phyloP scores from a whole-genome alignment of 2,329 filamentous ascomycete genomes.

The Stromatinia cepivora region DNA sequence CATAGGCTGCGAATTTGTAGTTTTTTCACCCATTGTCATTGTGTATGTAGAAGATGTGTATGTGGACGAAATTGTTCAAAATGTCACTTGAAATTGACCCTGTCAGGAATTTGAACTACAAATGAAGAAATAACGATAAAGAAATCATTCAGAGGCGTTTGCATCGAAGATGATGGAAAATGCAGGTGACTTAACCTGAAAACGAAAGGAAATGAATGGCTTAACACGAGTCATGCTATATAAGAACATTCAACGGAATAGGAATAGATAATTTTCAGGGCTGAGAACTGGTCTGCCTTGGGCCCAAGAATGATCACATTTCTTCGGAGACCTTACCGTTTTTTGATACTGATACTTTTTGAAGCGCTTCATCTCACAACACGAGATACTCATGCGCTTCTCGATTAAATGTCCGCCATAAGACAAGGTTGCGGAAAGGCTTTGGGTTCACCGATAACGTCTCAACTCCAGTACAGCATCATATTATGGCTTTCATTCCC shows the following conservation, averaged over 20 bases:
- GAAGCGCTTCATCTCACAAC: not conserved
- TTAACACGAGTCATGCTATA: not conserved
- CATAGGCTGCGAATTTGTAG: not conserved
- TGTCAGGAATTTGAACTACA: not conserved
- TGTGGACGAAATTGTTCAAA: not conserved
- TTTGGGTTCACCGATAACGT: not conserved
- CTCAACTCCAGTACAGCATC: not conserved
- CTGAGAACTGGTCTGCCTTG: not conserved
- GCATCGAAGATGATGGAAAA: not conserved
- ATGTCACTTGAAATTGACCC: not conserved
- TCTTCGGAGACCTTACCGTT: not conserved
- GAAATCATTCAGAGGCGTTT: conserved; percentile 1
- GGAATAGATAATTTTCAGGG: not conserved
- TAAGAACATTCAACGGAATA: not conserved
- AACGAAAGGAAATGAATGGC: conserved; percentile 10
- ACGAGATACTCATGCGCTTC: conserved; percentile 9
- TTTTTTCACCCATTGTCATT: conserved; percentile 7
- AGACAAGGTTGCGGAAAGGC: not conserved
- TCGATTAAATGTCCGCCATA: not conserved
- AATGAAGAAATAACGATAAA: not conserved
- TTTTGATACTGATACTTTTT: not conserved
- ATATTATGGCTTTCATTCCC: not conserved
- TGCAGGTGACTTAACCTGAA: not conserved
- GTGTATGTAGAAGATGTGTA: not conserved
- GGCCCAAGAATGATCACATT: not conserved